Base-by-base conservation (phyloP, 2,329 filamentous ascomycete genomes). In the Pseudocercospora cruenta region DNA sequence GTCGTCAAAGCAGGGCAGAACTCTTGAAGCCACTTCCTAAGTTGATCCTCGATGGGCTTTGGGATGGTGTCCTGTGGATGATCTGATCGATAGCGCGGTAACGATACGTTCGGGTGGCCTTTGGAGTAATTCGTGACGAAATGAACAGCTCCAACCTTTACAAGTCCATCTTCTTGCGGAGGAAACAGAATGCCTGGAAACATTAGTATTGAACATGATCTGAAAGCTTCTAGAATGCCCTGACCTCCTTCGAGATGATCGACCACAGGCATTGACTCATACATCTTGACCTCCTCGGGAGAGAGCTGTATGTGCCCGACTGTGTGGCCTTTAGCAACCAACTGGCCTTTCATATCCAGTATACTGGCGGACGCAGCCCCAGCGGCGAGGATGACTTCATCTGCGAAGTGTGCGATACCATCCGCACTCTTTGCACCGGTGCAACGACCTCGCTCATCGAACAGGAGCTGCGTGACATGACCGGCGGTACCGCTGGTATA, bases 291-390 rank as follows among this genome's bases (percentile, higher is more conserved):
- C 45, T 79, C 77, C 0, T 71, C 70, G 1, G 71, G 65, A 0
- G 69, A 72, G 2, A 78, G 69, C 16, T 72, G 70, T 9, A 78
- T 67, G 63, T 73, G 76, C 4, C 72, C 76, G 3, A 79, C 69
- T 19, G 67, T 68, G 36, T 70, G 70, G 49, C 67, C 72, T 45
- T 69, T 67, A 9, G 70, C 70, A 21, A 69, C 69, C n/a, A 72
- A 61, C 33, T 74, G 69, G 1, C 69, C 68, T 12, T 70, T 66
- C 24, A 70, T 60, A 10, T 73, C 69, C 4, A 88, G 80, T 26
- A 88, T 72, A 43, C 80, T 77, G 26, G 82, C 82, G 4, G 86
- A 88, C 74, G 85, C 84, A 6, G 86, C 85, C 4, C 86, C 87
- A 1, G 87, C 85, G 43, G 81, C 82, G 39, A 89, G 73, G 21